phyloP scores from a whole-genome alignment of 139 green algal genomes.

The Ulvella scutata region DNA sequence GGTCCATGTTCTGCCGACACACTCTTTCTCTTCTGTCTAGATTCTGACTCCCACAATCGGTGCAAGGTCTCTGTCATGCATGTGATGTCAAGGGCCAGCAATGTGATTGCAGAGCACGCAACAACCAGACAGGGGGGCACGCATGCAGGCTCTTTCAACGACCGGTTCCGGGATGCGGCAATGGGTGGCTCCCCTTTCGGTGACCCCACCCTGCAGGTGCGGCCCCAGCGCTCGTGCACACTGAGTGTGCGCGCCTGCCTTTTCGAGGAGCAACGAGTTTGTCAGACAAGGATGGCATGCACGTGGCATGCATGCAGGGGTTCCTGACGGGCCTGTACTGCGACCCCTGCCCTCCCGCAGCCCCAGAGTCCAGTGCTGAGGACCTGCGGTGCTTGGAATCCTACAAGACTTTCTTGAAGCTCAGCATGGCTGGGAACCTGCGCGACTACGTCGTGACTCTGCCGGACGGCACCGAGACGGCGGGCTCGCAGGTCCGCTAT shows the following conservation, averaged over 20 bases:
- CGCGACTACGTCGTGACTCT: conserved; percentile 10
- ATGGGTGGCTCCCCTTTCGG: conserved; percentile 62
- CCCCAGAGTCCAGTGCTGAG: background rate
- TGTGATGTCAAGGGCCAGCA: too few species aligned
- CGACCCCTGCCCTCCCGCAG: conserved; percentile 22
- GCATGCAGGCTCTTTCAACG: conserved; percentile 73
- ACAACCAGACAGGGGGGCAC: too few species aligned
- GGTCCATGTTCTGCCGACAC: too few species aligned
- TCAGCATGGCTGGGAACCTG: conserved; percentile 48
- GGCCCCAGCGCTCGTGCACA: background rate
- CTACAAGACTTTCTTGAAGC: conserved; percentile 36
- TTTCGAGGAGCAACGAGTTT: background rate
- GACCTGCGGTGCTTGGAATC: conserved; percentile 33
- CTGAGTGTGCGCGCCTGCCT: background rate
- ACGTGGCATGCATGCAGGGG: conserved; percentile 29
- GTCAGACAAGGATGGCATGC: background rate
- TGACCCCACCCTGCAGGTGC: conserved; percentile 21
- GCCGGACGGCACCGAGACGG: conserved; percentile 6
- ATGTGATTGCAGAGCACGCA: too few species aligned
- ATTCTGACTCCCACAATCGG: too few species aligned
- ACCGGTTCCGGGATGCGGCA: conserved; percentile 63
- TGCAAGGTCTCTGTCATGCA: too few species aligned
- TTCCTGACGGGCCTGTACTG: conserved; percentile 54
- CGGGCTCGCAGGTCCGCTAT: conserved; percentile 15
- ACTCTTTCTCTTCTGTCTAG: too few species aligned